These are phyloP conservation scores for Leptographium galeiforme DNA, from an alignment of 2,329 filamentous ascomycete genomes.

Conservation along the genomic window DNA sequence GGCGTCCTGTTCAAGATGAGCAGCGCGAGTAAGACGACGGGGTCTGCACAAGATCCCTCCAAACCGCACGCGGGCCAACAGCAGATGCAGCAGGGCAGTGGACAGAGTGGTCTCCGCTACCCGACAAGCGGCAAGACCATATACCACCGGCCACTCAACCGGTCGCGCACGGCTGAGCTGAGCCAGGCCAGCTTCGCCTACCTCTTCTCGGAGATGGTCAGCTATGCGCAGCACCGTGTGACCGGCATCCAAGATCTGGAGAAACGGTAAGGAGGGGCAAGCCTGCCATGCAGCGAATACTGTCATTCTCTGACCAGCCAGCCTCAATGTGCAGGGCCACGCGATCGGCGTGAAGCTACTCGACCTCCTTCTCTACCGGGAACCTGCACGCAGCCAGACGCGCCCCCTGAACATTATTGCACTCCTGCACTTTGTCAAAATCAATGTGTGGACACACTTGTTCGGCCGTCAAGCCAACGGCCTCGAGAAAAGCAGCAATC, in stretches of 20 bases:
- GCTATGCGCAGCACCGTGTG: constrained; percentile 81
- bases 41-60: neutral
- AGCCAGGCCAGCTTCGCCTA: constrained; percentile 93
- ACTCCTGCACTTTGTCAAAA: constrained; percentile 90
- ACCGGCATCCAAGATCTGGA: constrained; percentile 90
- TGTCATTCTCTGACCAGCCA: constrained; percentile 21
- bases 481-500: constrained; percentile 74
- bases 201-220: constrained; percentile 92
- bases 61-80: neutral
- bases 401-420: constrained; percentile 80
- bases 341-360: constrained; percentile 87
- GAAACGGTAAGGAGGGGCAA: constrained; percentile 48
- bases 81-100: constrained; percentile 19
- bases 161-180: constrained; percentile 74
- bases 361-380: constrained; percentile 82
- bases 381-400: constrained; percentile 54
- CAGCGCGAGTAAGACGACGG: constrained; percentile 5
- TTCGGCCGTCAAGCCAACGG: constrained; percentile 85
- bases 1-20: constrained; percentile 1
- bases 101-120: constrained; percentile 59
- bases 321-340: constrained; percentile 83
- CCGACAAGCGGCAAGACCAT: constrained; percentile 94
- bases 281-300: neutral
- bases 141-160: constrained; percentile 90
- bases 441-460: constrained; percentile 80